Evolutionary conservation across 164 flowering plant genomes (phyloP), one percentile per base, ranked within the genome.

Genomic region (Pachysandra terminalis): DNA sequence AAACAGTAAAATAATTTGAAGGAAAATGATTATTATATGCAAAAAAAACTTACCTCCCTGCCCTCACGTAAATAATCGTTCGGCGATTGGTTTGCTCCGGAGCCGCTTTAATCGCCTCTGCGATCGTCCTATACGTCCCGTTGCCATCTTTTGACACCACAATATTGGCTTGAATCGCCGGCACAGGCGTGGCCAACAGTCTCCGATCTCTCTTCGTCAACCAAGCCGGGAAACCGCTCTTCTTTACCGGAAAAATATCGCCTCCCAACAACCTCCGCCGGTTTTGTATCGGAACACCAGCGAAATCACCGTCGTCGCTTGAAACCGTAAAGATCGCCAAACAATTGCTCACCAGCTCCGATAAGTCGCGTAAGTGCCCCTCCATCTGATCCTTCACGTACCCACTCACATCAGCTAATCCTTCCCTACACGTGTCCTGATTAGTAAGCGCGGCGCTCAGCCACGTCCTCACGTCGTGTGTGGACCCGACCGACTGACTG

Each of bases 351-450:
- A 84, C 83, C 26, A 82, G 71, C 69, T 86, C 87, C 45, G 83
- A 77, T 57, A 86, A 54, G 71, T 86, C 84, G 56, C 54, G 69
- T 1, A 88, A 60, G 23, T 66, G 68, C 22, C 61, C 54, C 25
- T 45, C 63, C 88, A 91, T 79, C 65, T 75, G 80, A 9, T 82
- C 77, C 79, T 81, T 90, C 68, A 90, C 89, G 24, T 56, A 6
- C 41, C 88, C 92, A 45, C 48, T 72, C n/a, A 78, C 74, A 1
- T 61, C 87, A 1, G 32, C 73, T 40, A 91, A 75, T 15, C 98
- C 98, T 41, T 89, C 98, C 74, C 72, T 35, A 65, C 98, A 96
- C 53, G 99, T 93, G 88, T 90, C 99, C 63, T 93, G 96, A 60
- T 93, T 92, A 7, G 99, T 96, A 64, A 92, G 68, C 9, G 98